phyloP scores from a whole-genome alignment of 2,329 filamentous ascomycete species.

The Diaporthe eres region DNA sequence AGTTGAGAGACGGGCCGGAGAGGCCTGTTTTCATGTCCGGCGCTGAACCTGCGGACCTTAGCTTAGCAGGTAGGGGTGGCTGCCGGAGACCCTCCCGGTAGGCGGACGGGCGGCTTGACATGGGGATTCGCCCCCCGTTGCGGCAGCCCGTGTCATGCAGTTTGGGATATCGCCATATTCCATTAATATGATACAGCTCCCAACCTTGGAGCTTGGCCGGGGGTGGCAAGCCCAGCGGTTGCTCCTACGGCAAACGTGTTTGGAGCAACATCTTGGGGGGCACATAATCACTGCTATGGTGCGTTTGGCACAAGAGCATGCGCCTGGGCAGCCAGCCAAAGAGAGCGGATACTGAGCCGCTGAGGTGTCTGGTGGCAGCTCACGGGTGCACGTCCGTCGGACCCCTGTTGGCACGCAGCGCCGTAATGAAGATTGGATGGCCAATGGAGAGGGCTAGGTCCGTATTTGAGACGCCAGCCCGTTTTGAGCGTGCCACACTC shows the following conservation, averaged over 20 bases:
- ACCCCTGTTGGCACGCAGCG: conserved; percentile 18
- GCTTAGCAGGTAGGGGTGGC: neutral
- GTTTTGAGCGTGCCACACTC: conserved; percentile 33
- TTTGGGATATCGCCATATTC: conserved; percentile 19
- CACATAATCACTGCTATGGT: neutral
- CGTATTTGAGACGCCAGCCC: conserved; percentile 33
- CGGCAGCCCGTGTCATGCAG: conserved; percentile 12
- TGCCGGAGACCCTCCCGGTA: conserved; percentile 1
- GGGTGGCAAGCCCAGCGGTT: conserved; percentile 19
- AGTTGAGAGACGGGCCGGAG: neutral
- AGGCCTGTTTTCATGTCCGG: neutral
- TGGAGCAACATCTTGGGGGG: conserved; percentile 8
- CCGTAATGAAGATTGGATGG: neutral
- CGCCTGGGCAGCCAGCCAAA: conserved; percentile 16
- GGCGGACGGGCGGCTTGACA: conserved; percentile 1
- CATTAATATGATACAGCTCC: conserved; percentile 29
- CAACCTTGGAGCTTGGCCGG: neutral
- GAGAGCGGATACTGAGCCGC: neutral
- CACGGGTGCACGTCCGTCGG: conserved; percentile 7
- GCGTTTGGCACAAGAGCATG: conserved; percentile 1
- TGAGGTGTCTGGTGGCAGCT: neutral
- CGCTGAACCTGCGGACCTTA: neutral
- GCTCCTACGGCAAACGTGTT: conserved; percentile 7
- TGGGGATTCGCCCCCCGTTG: neutral
- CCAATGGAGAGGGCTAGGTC: conserved; percentile 30